Evolutionary conservation across 352 stramenopile species (phyloP).

Genomic region (Globisporangium emineosum): DNA sequence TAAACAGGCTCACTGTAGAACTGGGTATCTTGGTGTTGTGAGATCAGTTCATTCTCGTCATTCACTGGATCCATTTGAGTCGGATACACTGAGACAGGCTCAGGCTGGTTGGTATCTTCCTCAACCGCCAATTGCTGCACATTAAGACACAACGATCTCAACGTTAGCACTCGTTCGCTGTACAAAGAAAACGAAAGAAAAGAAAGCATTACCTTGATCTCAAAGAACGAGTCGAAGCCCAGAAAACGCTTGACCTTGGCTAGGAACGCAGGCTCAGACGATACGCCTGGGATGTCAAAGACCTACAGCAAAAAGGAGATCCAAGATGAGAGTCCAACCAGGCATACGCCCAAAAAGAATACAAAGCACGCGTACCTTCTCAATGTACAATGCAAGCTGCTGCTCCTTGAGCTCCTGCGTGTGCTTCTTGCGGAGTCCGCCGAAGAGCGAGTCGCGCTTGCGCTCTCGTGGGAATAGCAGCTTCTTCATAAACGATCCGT

Average conservation of each 20-base stretch:
- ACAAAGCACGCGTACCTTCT: constrained; percentile 33
- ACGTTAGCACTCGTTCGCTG: not conserved
- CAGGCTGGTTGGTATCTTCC: constrained; percentile 1
- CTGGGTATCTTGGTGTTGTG: not conserved
- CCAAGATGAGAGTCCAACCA: not conserved
- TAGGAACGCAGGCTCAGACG: constrained; percentile 31
- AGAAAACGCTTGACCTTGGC: constrained; percentile 56
- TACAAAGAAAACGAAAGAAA: not conserved
- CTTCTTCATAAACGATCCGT: constrained; percentile 51
- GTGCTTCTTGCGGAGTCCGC: constrained; percentile 63
- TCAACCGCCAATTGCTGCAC: constrained; percentile 4
- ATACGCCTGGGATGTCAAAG: constrained; percentile 49
- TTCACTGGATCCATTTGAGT: constrained; percentile 7
- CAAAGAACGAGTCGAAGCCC: constrained; percentile 66
- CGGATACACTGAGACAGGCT: constrained; percentile 1
- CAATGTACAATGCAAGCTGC: constrained; percentile 69
- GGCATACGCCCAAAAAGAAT: not conserved
- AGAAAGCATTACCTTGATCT: constrained; percentile 40
- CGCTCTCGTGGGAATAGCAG: constrained; percentile 62
- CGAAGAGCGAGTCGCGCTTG: constrained; percentile 72
- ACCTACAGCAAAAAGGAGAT: constrained; percentile 26
- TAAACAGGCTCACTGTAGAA: not conserved
- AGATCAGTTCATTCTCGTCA: not conserved
- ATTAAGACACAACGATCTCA: not conserved
- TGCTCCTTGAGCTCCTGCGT: constrained; percentile 67